Conservation (phyloP, 495 filamentous ascomycete species). For the Aspergillus sclerotiicarbonarius region DNA sequence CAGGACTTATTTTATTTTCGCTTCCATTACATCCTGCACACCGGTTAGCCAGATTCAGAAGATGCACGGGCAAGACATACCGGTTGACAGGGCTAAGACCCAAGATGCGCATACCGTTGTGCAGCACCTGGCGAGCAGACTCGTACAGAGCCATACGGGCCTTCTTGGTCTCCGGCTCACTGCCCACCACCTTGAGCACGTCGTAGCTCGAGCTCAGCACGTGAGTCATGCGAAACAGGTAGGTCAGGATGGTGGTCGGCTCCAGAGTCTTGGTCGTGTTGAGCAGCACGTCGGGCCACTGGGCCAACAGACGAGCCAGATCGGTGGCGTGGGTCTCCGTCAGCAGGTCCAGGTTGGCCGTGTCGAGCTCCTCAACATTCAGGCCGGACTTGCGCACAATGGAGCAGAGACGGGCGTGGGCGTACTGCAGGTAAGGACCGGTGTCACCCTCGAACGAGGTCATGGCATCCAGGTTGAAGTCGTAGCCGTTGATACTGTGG, state of each 20-base stretch:
- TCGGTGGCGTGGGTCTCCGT: constrained; percentile 56
- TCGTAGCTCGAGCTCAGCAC: constrained; percentile 81
- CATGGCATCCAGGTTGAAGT: constrained; percentile 68
- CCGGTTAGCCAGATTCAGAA: neutral
- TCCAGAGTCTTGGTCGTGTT: constrained; percentile 64
- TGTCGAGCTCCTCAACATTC: constrained; percentile 39
- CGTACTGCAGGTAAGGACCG: constrained; percentile 68
- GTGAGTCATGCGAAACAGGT: constrained; percentile 88
- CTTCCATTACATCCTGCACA: constrained; percentile 18
- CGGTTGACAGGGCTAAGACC: constrained; percentile 76
- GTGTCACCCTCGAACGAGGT: constrained; percentile 70
- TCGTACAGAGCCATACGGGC: constrained; percentile 83
- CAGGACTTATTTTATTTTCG: constrained; percentile 4
- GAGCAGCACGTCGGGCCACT: constrained; percentile 62
- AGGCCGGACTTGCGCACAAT: constrained; percentile 55
- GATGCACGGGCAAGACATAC: constrained; percentile 28
- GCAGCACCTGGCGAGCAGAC: constrained; percentile 69
- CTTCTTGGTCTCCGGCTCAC: constrained; percentile 65
- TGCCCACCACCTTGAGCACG: constrained; percentile 74
- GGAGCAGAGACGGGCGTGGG: constrained; percentile 65
- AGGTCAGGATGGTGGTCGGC: constrained; percentile 68
- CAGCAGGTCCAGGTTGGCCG: constrained; percentile 56
- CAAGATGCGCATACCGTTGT: constrained; percentile 81
- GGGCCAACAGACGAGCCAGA: constrained; percentile 56
- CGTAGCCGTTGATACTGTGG: constrained; percentile 60